Base-by-base conservation (phyloP, 192 early-diverging fungal genomes). In the Funneliformis geosporum region DNA sequence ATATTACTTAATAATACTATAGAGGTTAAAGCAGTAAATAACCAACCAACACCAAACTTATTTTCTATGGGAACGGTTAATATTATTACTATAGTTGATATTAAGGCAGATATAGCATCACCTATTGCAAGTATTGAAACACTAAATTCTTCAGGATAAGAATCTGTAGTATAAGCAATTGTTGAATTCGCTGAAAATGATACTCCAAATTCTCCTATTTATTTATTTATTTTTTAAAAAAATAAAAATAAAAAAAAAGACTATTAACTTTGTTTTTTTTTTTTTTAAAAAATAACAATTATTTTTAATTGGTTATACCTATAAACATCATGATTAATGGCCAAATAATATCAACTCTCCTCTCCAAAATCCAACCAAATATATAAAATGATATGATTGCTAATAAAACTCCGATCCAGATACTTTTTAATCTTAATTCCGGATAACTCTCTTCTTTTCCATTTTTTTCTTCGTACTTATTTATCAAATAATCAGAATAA, bases 401-500 rank as follows among this genome's bases (percentile, higher is more conserved):
- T 25, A 77, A 11, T n/a, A 82, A 66, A 9, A 78, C 78, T 9
- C 83, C 83, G 11, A 84, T 16, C 83, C 83, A 84, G 1, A 82
- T 80, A 75, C 83, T 82, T 79, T 9, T 50, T 25, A 60, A 46
- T 33, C 43, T 79, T 60, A 82, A 73, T 77, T 84, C 33, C 73
- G 83, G 18, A 84, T 74, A 75, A 80, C 79, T 3, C 75, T 70
- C 81, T 62, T 75, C 79, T 75, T 77, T 50, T 80, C 43, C 44
- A 23, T 55, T 55, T 55, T 55, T 55, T 50, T 18, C 27, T 28
- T 55, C 23, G 18, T 55, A 12, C 80, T 80, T 55, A 72, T 80
- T 16, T 66, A 84, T 79, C 62, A 84, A 76, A 42, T 80, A 80
- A 23, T 84, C 83, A 11, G 83, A 82, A 55, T 84, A 84, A 16